A percentile compares a stretch with the other conserved stretches of the same genome.
phyloP scores from a whole-genome alignment of 192 early-diverging fungal species.

The Mortierella claussenii region DNA sequence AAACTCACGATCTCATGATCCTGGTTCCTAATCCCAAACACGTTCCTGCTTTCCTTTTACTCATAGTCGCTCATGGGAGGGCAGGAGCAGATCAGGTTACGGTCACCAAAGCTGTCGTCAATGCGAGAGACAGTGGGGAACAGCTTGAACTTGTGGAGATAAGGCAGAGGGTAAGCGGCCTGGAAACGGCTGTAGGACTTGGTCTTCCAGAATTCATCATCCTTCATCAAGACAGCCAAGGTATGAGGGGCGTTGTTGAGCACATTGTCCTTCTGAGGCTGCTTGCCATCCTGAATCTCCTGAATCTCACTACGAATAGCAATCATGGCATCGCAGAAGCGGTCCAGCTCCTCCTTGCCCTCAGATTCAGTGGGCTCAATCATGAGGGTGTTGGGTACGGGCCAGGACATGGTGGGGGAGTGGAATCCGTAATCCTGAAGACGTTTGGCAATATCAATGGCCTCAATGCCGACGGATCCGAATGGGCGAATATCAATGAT shows the following conservation, averaged over 20 bases:
- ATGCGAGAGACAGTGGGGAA: constrained; percentile 94
- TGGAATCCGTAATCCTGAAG: constrained; percentile 99
- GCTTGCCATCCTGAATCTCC: constrained; percentile 85
- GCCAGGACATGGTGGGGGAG: constrained; percentile 99
- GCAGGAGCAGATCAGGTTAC: constrained; percentile 95
- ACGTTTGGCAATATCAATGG: constrained; percentile 98
- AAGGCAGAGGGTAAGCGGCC: constrained; percentile 91
- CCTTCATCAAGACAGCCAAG: constrained; percentile 76
- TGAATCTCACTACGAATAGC: constrained; percentile 93
- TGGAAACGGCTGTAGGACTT: constrained; percentile 85
- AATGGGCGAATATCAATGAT: constrained; percentile 98
- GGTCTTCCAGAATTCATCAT: constrained; percentile 77
- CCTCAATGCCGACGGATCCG: constrained; percentile 82
- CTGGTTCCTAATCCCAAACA: no score
- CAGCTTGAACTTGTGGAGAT: constrained; percentile 92
- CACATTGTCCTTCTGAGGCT: constrained; percentile 88
- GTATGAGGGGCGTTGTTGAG: constrained; percentile 93
- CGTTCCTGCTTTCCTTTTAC: no score
- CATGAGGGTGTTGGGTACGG: constrained; percentile 98
- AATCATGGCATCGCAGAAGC: constrained; percentile 99
- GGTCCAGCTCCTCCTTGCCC: constrained; percentile 90
- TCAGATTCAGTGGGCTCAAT: constrained; percentile 99
- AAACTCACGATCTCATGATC: no score
- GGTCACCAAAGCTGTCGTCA: constrained; percentile 96
- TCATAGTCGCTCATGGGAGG: constrained; percentile 89